phyloP scores from a whole-genome alignment of 805 yeast genomes.

The Kodamaea restingae region DNA sequence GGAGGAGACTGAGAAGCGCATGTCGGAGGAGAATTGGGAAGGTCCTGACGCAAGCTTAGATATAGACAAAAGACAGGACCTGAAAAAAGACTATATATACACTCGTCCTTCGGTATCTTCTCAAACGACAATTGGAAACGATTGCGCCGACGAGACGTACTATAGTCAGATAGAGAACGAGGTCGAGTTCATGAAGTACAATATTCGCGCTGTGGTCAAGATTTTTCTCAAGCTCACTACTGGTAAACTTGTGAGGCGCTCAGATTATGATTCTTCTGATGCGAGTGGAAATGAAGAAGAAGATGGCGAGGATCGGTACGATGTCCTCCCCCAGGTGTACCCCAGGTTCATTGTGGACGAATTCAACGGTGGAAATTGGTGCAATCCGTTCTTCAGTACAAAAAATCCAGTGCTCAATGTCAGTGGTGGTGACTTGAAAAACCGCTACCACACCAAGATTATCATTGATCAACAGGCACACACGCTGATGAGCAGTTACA shows the following conservation, averaged over 20 bases:
- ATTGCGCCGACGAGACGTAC: conserved; percentile 19
- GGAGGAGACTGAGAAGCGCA: not conserved
- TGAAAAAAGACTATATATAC: no score
- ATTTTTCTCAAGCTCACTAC: conserved; percentile 30
- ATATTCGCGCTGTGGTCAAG: conserved; percentile 25
- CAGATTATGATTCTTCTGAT: conserved; percentile 39
- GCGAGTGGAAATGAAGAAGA: conserved; percentile 25
- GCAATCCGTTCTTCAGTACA: conserved; percentile 56
- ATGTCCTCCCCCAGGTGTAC: conserved; percentile 56
- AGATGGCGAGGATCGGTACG: conserved; percentile 31
- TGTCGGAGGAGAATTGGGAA: no score
- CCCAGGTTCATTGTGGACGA: conserved; percentile 65
- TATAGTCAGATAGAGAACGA: conserved; percentile 36
- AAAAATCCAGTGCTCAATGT: conserved; percentile 34
- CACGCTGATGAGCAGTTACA: conserved; percentile 31
- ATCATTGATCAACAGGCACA: conserved; percentile 50
- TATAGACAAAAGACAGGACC: no score
- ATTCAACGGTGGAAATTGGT: conserved; percentile 79
- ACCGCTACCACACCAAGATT: conserved; percentile 39
- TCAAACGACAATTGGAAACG: conserved; percentile 9
- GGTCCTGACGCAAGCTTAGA: no score
- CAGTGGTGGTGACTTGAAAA: conserved; percentile 42
- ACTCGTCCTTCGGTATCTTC: conserved; percentile 1
- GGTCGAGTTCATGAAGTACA: conserved; percentile 31
- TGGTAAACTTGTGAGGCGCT: conserved; percentile 26